Evolutionary conservation across 805 yeast genomes (phyloP), one percentile per base, ranked within the genome.

Genomic region (Grigorovia humatica): DNA sequence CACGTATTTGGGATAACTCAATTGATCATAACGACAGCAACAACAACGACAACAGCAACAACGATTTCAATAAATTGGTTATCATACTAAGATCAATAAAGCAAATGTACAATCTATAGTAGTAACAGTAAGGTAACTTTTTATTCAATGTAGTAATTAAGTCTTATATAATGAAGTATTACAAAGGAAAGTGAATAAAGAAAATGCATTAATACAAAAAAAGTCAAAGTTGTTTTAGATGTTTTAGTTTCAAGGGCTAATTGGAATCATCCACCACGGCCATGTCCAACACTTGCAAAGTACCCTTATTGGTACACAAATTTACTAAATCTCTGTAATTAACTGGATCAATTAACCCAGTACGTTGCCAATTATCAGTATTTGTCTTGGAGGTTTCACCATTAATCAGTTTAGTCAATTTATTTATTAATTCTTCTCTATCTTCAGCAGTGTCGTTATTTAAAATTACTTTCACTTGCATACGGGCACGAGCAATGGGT

Each of bases 401-500:
- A 45, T 70, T 73, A 30, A 79, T 63, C 43, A 77, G 56, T 2
- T 68, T 68, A 46, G 69, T 71, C 15, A 81, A 54, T 44, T 70
- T 69, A 20, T 75, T 80, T 9, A 67, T 63, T 46, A 74, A 63
- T 47, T 68, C 68, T 44, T 59, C 54, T 20, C 63, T 62, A 46
- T 61, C 68, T 48, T 74, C 74, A 32, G 4, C 38, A 32, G 4
- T 32, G 15, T 78, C 77, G 9, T 76, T 72, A 23, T 75, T 73
- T 47, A 86, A 68, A 0, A 76, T 67, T n/a, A 88, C 71, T 57
- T 82, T 81, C 43, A 93, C 77, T 68, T 88, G 82, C 99, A 93
- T 93, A 60, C 84, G 83, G 0, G 98, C 98, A 58, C 99, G 76
- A 0, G 88, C 95, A 52, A 93, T 90, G 9, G 98, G 98, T 29